phyloP scores from a whole-genome alignment of 306 rosid species.

The Bauhinia variegata region DNA sequence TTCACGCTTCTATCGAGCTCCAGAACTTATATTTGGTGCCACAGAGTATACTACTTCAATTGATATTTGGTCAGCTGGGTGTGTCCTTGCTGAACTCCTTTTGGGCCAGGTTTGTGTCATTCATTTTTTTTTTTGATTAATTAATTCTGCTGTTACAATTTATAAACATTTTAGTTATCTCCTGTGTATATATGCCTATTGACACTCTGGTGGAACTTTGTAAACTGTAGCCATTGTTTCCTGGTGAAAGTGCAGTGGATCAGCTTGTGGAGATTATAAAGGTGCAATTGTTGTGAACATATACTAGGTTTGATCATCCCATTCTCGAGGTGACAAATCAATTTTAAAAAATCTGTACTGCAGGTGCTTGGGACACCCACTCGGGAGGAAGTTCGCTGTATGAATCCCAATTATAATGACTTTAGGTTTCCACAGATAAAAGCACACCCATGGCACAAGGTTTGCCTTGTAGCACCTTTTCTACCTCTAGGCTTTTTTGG shows the following conservation, averaged over 20 bases:
- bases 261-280: slow-evolving; percentile 97
- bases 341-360: slow-evolving; percentile 20
- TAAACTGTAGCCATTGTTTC: slow-evolving; percentile 96
- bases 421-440: slow-evolving; percentile 91
- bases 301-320: slow-evolving; percentile 7
- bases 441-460: slow-evolving; percentile 99
- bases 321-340: slow-evolving; percentile 9
- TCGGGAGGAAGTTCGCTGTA: slow-evolving; percentile 96
- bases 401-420: slow-evolving; percentile 95
- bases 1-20: slow-evolving; percentile 95
- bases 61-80: slow-evolving; percentile 99
- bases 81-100: slow-evolving; percentile 98
- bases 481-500: not conserved
- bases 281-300: slow-evolving; percentile 46
- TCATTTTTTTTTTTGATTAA: slow-evolving; percentile 5
- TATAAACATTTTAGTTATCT: slow-evolving; percentile 17
- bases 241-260: slow-evolving; percentile 94
- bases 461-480: slow-evolving; percentile 37
- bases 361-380: slow-evolving; percentile 99
- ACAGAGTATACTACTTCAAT: slow-evolving; percentile 94
- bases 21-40: slow-evolving; percentile 96
- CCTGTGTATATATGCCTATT: slow-evolving; percentile 7
- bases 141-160: slow-evolving; percentile 8
- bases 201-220: slow-evolving; percentile 24
- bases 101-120: slow-evolving; percentile 80